Conservation (phyloP, 257 asterid genomes). For the Ajuga chamaepitys region DNA sequence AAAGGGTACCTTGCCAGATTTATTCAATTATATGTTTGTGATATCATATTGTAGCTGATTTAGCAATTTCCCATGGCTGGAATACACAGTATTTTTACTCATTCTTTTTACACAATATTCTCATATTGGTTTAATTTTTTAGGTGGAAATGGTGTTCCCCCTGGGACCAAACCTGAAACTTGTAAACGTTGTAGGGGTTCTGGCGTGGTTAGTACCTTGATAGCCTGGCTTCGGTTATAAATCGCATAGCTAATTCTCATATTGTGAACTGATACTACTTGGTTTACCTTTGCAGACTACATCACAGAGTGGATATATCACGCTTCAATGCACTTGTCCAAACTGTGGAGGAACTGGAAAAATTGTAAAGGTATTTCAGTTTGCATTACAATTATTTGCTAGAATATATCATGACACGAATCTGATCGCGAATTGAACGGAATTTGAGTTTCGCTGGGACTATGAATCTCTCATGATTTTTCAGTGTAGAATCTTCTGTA, state of each 20-base stretch:
- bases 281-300: constrained; percentile 30
- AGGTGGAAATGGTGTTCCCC: constrained; percentile 99
- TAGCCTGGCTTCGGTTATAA: constrained; percentile 8
- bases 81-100: neutral
- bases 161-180: constrained; percentile 93
- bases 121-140: constrained; percentile 8
- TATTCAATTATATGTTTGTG: neutral
- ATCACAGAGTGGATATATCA: constrained; percentile 50
- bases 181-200: constrained; percentile 90
- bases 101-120: neutral
- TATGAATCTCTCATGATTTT: neutral
- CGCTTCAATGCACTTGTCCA: constrained; percentile 58
- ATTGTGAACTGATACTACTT: neutral
- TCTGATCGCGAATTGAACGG: neutral
- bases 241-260: neutral
- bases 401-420: neutral
- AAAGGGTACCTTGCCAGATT: neutral
- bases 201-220: constrained; percentile 57
- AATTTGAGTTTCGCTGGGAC: neutral
- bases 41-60: neutral
- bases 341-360: constrained; percentile 72
- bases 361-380: constrained; percentile 63
- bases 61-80: neutral
- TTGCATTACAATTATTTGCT: neutral
- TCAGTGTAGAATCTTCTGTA: neutral